Conservation (phyloP, 163 green algal species). For the Dunaliella salina region DNA sequence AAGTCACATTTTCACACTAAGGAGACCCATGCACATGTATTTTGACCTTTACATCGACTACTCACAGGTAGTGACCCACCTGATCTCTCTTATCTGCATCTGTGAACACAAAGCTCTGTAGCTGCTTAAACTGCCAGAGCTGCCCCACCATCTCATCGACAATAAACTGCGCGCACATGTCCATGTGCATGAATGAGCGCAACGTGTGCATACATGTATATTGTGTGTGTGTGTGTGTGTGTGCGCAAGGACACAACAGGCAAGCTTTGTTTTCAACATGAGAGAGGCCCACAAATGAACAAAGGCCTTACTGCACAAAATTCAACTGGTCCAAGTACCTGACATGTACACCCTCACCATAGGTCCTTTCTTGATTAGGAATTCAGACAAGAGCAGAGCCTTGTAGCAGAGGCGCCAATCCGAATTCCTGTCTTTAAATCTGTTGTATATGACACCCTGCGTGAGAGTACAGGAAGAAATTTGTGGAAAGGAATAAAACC, state of each 20-base stretch:
- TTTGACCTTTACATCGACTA: no score
- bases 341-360: slow-evolving; percentile 25
- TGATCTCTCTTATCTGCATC: slow-evolving; percentile 72
- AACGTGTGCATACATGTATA: neutral
- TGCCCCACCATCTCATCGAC: slow-evolving; percentile 61
- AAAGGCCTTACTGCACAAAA: neutral
- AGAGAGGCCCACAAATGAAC: neutral
- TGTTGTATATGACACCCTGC: slow-evolving; percentile 43
- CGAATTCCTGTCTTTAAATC: slow-evolving; percentile 40
- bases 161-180: slow-evolving; percentile 18
- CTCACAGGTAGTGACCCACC: slow-evolving; percentile 10
- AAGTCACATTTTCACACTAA: no score
- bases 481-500: no score
- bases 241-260: neutral
- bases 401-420: slow-evolving; percentile 94
- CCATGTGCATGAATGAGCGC: slow-evolving; percentile 2
- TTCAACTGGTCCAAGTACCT: no score
- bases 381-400: slow-evolving; percentile 86
- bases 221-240: neutral
- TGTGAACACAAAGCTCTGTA: slow-evolving; percentile 81
- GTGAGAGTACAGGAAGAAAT: neutral
- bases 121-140: slow-evolving; percentile 61
- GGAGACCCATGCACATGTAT: no score
- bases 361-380: slow-evolving; percentile 83
- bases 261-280: neutral